Evolutionary conservation across 805 yeast species (phyloP).

Genomic region (Cyberlindnera misumaiensis): DNA sequence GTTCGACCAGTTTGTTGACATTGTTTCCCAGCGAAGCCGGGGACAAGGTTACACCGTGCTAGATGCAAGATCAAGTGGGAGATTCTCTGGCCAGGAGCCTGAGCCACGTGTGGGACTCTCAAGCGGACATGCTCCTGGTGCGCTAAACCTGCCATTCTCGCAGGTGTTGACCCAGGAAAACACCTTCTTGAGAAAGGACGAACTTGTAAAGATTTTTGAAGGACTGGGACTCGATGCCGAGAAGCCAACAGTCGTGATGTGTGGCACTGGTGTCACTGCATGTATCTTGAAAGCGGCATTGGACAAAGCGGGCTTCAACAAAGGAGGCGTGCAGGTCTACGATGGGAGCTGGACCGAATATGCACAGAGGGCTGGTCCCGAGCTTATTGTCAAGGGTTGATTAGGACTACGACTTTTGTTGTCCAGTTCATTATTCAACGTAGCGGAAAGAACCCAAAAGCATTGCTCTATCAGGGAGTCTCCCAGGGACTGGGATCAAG

Average conservation of each 20-base stretch:
- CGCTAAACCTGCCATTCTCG: constrained; percentile 68
- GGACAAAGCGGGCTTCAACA: constrained; percentile 42
- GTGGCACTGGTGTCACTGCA: constrained; percentile 97
- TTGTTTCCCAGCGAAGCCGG: constrained; percentile 44
- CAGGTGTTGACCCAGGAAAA: constrained; percentile 46
- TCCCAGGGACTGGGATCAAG: constrained; percentile 82
- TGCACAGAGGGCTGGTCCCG: constrained; percentile 65
- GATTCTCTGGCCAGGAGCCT: constrained; percentile 74
- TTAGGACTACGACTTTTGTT: neutral
- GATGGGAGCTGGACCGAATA: constrained; percentile 93
- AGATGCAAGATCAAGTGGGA: constrained; percentile 74
- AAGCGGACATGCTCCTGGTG: constrained; percentile 85
- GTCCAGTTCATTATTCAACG: constrained; percentile 47
- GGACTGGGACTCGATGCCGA: constrained; percentile 29
- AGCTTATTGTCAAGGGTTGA: constrained; percentile 40
- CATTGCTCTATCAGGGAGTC: constrained; percentile 68
- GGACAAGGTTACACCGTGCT: constrained; percentile 45
- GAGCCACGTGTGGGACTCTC: constrained; percentile 88
- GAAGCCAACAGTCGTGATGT: constrained; percentile 77
- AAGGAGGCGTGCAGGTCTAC: constrained; percentile 47
- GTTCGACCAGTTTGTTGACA: constrained; percentile 57
- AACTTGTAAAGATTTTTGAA: constrained; percentile 41
- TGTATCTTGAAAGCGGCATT: constrained; percentile 77
- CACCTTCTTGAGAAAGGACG: constrained; percentile 40
- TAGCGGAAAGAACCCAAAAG: constrained; percentile 76